Evolutionary conservation across 495 filamentous ascomycete genomes (phyloP), one percentile per base, ranked within the genome.

Genomic region (Penicillium simplicissimum): DNA sequence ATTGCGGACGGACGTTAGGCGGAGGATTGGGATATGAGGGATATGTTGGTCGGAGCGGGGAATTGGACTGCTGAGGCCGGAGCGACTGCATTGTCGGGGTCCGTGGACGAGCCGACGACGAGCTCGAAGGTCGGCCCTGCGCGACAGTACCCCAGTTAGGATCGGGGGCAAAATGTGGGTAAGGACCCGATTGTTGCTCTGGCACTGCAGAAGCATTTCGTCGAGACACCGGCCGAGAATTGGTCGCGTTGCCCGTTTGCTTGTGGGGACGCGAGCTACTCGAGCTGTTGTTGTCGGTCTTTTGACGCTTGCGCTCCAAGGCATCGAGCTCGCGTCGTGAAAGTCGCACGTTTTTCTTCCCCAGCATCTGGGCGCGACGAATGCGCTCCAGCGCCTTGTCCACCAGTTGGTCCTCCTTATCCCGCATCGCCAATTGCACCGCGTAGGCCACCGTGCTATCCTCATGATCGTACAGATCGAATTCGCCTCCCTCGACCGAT

Each of bases 351-450:
- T 93, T 91, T 38, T 76, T 80, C 73, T 86, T 88, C 42, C 92
- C 92, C 66, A 85, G 83, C 61, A 82, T 79, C 60, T 90, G 85
- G 31, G 92, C 91, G 49, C 85, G 85, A 59, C 84, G 84, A 75
- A 96, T 94, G 52, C 90, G 86, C 63, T 85, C 85, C 73, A 93
- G 71, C 38, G 91, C 92, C 55, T 84, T 84, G 57, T 92, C 85
- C 61, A 91, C 84, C 64, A 94, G 73, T 67, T 82, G 81, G 58
- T 92, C 89, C 69, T 94, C 90, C 67, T 85, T 84, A 47, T 88
- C 84, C 64, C 83, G 78, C 69, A 85, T 78, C 59, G 82, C 81
- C 72, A 83, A 62, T 67, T 82, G 81, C 49, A 77, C 75, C 61
- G 80, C 79, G 74, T 81, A 76, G 54, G 78, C 75, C 65, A 76